Conservation (phyloP, 768 basidiomycete genomes). For the Rhizopogon vulgaris region DNA sequence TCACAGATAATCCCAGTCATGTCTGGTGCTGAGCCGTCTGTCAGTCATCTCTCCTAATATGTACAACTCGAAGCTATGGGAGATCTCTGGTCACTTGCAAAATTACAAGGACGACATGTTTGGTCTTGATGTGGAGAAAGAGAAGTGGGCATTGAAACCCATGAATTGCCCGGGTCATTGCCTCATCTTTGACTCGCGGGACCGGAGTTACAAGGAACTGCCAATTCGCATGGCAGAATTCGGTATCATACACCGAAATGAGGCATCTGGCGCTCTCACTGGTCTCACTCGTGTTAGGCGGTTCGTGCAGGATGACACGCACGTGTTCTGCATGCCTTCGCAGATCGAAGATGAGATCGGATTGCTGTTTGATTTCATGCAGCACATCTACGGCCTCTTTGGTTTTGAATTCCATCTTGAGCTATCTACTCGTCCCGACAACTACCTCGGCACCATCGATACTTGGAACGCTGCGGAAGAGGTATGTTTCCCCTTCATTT, state of each 20-base stretch:
- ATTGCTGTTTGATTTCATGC: conserved; percentile 89
- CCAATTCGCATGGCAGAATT: conserved; percentile 99
- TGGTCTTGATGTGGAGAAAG: conserved; percentile 88
- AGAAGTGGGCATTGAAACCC: conserved; percentile 92
- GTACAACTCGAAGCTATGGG: conserved; percentile 95
- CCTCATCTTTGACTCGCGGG: conserved; percentile 90
- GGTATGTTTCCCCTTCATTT: conserved; percentile 33
- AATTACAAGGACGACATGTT: conserved; percentile 99
- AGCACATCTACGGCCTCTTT: conserved; percentile 88
- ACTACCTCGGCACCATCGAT: conserved; percentile 81
- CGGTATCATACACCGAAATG: conserved; percentile 94
- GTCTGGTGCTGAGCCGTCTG: not conserved
- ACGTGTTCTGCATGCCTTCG: conserved; percentile 95
- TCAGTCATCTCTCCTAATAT: conserved; percentile 96
- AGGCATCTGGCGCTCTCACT: conserved; percentile 89
- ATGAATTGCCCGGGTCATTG: conserved; percentile 99
- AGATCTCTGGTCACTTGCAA: conserved; percentile 96
- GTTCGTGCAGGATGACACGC: conserved; percentile 97
- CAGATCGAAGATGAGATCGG: conserved; percentile 88
- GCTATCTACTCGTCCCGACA: conserved; percentile 93
- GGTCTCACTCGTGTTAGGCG: conserved; percentile 90
- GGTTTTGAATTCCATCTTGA: conserved; percentile 94
- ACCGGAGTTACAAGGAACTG: conserved; percentile 91
- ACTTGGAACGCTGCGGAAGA: conserved; percentile 89
- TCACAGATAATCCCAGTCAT: not conserved